These are phyloP conservation scores for Dictyostelium brefeldianum DNA, from an alignment of 78 protist species.

Conservation along the genomic window DNA sequence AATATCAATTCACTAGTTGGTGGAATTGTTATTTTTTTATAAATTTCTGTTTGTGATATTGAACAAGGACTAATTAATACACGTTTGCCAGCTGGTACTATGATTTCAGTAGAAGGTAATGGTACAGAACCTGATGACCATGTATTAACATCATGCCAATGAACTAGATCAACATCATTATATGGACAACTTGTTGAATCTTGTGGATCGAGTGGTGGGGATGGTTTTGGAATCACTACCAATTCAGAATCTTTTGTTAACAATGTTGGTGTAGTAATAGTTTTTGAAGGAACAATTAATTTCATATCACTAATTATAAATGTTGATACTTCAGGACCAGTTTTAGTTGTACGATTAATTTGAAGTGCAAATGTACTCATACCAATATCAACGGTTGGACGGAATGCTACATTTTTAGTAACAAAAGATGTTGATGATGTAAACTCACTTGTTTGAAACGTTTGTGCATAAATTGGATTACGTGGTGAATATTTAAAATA, in stretches of 20 bases:
- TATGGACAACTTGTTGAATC: conserved; percentile 53
- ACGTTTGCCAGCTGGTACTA: conserved; percentile 35
- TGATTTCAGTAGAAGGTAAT: conserved; percentile 43
- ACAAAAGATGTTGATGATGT: not conserved
- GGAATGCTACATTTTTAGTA: not conserved
- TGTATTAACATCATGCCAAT: conserved; percentile 78
- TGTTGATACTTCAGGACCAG: conserved; percentile 1
- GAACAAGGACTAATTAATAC: conserved; percentile 75
- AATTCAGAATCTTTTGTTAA: conserved; percentile 23
- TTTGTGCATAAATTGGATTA: not conserved
- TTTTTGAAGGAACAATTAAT: not conserved
- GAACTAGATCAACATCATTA: not conserved
- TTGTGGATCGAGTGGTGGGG: not conserved
- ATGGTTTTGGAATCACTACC: conserved; percentile 14
- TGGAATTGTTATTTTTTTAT: conserved; percentile 51
- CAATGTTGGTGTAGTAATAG: conserved; percentile 12
- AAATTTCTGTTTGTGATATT: conserved; percentile 4
- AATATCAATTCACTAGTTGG: conserved; percentile 40
- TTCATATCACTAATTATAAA: conserved; percentile 26
- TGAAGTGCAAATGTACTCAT: not conserved
- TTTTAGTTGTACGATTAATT: not conserved
- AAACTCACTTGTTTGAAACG: conserved; percentile 5
- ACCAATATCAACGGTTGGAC: not conserved
- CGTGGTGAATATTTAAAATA: not conserved
- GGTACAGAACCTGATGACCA: conserved; percentile 80